Evolutionary conservation across 768 basidiomycete species (phyloP).

Genomic region (Rhizopogon rudus): DNA sequence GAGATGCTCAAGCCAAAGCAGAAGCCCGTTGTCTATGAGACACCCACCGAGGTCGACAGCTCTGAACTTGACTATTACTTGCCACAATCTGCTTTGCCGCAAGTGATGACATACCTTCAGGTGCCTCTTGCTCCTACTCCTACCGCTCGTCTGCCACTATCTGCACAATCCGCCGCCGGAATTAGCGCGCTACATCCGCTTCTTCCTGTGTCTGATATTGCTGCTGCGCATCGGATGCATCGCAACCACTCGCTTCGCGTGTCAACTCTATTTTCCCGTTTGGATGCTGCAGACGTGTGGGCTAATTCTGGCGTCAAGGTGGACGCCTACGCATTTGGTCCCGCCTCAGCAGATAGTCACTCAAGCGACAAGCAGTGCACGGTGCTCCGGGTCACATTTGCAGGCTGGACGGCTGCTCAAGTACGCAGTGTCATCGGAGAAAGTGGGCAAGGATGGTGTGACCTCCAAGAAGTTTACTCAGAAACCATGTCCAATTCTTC

Average conservation of each 20-base stretch:
- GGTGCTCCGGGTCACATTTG: slow-evolving; percentile 62
- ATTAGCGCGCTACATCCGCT: slow-evolving; percentile 26
- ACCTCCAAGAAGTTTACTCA: slow-evolving; percentile 50
- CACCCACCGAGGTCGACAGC: slow-evolving; percentile 18
- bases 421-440: slow-evolving; percentile 69
- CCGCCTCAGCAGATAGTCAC: slow-evolving; percentile 16
- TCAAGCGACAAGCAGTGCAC: slow-evolving; percentile 52
- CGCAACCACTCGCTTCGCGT: slow-evolving; percentile 59
- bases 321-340: slow-evolving; percentile 57
- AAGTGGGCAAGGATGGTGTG: slow-evolving; percentile 71
- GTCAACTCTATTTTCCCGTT: slow-evolving; percentile 59
- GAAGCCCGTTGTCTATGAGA: slow-evolving; percentile 1
- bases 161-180: slow-evolving; percentile 17
- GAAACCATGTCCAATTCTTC: neutral
- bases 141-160: slow-evolving; percentile 58
- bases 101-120: slow-evolving; percentile 61
- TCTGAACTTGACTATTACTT: slow-evolving; percentile 62
- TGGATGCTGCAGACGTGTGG: slow-evolving; percentile 72
- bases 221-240: slow-evolving; percentile 47
- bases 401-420: slow-evolving; percentile 64
- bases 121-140: slow-evolving; percentile 78
- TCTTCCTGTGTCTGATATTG: slow-evolving; percentile 51
- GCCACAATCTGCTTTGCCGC: slow-evolving; percentile 26
- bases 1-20: slow-evolving; percentile 25
- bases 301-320: slow-evolving; percentile 41